Evolutionary conservation across 106 monocot species (phyloP).

Genomic region (Acorus gramineus): DNA sequence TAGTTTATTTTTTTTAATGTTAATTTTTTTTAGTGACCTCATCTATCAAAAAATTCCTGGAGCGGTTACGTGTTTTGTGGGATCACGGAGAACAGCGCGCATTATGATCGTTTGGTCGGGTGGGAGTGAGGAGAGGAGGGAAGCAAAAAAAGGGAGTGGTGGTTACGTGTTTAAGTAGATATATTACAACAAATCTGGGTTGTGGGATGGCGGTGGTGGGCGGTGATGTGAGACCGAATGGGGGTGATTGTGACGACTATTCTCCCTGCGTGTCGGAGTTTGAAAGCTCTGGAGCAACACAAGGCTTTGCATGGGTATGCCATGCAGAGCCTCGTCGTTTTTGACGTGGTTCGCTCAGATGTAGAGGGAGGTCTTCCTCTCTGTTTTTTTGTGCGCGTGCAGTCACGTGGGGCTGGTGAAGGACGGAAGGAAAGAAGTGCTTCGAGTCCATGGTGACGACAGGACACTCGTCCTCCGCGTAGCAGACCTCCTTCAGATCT

Average conservation of each 20-base stretch:
- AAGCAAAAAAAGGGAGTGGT: too few species aligned
- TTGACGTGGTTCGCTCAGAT: slow-evolving; percentile 28
- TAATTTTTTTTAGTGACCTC: too few species aligned
- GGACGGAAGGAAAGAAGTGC: slow-evolving; percentile 11
- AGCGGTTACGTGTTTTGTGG: too few species aligned
- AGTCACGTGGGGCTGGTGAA: slow-evolving; percentile 14
- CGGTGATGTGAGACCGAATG: slow-evolving; percentile 8
- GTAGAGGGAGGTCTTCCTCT: slow-evolving; percentile 25
- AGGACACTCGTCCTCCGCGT: too few species aligned
- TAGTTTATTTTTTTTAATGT: too few species aligned
- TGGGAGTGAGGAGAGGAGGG: too few species aligned
- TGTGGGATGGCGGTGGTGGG: not conserved
- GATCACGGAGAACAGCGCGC: too few species aligned
- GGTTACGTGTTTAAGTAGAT: too few species aligned
- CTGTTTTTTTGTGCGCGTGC: slow-evolving; percentile 17
- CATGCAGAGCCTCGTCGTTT: not conserved
- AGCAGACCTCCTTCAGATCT: too few species aligned
- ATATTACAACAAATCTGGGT: too few species aligned
- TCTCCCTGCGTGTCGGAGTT: slow-evolving; percentile 8
- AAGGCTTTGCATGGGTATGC: slow-evolving; percentile 16
- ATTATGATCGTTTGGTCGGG: too few species aligned
- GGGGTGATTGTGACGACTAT: slow-evolving; percentile 9
- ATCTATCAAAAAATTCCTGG: too few species aligned
- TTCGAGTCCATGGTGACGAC: slow-evolving; percentile 14
- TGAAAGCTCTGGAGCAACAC: slow-evolving; percentile 6